These are phyloP conservation scores for Chaetomium olivaceum DNA, from an alignment of 2,329 filamentous ascomycete genomes.

Conservation along the genomic window DNA sequence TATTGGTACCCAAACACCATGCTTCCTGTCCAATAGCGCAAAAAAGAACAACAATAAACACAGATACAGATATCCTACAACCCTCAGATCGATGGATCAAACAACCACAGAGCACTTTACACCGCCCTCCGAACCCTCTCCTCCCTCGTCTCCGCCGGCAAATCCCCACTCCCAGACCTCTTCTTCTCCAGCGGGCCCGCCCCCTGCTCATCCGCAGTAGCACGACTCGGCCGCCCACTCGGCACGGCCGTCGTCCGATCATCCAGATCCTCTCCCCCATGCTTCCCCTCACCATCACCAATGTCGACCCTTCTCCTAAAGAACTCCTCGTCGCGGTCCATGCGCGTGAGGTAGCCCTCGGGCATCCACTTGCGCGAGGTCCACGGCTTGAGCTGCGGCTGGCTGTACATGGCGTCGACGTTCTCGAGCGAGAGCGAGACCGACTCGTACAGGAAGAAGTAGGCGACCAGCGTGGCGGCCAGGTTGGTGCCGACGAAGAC, in stretches of 20 bases:
- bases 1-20: neutral
- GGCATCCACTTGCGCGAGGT: conserved; percentile 51
- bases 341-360: conserved; percentile 30
- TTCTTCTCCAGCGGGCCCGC: neutral
- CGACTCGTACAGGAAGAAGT: conserved; percentile 65
- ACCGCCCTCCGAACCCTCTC: conserved; percentile 7
- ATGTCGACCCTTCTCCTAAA: neutral
- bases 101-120: neutral
- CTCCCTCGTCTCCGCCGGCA: neutral
- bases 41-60: neutral
- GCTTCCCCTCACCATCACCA: neutral
- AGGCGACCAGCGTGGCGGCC: conserved; percentile 58
- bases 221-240: conserved; percentile 19
- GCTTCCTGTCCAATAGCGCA: neutral
- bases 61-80: neutral
- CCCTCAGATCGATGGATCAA: neutral
- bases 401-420: conserved; percentile 65
- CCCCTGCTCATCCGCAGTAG: neutral
- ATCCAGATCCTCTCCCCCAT: conserved; percentile 22
- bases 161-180: neutral
- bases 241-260: conserved; percentile 25
- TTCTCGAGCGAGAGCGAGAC: conserved; percentile 61
- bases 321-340: conserved; percentile 26
- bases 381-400: conserved; percentile 55
- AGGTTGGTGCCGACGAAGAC: conserved; percentile 65